These are phyloP conservation scores for Mariannaea elegans DNA, from an alignment of 2,329 filamentous ascomycete genomes.

Conservation along the genomic window DNA sequence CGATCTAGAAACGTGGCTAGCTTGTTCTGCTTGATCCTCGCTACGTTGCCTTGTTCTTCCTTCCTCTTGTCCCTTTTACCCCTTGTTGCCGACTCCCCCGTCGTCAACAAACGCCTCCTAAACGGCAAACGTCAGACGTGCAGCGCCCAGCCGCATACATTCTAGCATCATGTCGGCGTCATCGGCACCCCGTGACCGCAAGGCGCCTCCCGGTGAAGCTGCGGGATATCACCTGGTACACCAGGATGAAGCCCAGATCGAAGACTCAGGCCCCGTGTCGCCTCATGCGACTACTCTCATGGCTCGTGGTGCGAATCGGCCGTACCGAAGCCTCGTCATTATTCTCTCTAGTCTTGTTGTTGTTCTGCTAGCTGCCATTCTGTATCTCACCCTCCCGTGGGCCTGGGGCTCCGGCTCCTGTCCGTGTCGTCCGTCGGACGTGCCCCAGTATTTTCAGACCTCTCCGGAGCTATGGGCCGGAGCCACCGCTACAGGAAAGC, in stretches of 20 bases:
- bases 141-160: background rate
- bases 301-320: constrained; percentile 35
- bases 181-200: constrained; percentile 24
- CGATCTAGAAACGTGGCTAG: constrained; percentile 2
- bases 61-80: constrained; percentile 3
- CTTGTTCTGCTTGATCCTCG: background rate
- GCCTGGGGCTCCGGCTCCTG: constrained; percentile 41
- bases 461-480: constrained; percentile 68
- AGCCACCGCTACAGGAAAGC: constrained; percentile 73
- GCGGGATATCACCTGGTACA: constrained; percentile 46
- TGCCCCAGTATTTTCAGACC: constrained; percentile 72
- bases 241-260: constrained; percentile 42
- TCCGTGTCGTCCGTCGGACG: constrained; percentile 47
- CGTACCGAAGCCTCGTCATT: constrained; percentile 43
- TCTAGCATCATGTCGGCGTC: constrained; percentile 29
- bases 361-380: constrained; percentile 48
- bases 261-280: constrained; percentile 30
- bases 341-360: constrained; percentile 47
- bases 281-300: constrained; percentile 24
- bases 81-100: constrained; percentile 4
- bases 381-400: constrained; percentile 48
- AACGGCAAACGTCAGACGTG: background rate
- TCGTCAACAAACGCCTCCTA: background rate
- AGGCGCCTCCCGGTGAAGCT: constrained; percentile 19
- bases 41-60: background rate